Conservation (phyloP, 2,329 filamentous ascomycete genomes). For the Thermoascus crustaceus region DNA sequence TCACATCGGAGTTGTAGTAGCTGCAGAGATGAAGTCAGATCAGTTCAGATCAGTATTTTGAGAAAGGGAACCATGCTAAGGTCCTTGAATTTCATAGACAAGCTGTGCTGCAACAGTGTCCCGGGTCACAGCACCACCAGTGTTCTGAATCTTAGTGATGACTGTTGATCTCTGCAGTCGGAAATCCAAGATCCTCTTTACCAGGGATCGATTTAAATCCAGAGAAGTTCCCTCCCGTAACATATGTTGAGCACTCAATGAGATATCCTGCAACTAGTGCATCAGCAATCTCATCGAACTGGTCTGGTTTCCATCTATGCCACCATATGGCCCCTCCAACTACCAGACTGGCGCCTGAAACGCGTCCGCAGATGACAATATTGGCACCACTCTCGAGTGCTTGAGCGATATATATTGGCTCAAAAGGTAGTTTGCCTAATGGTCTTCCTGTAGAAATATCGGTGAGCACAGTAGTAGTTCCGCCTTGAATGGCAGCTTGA, state of each 20-base stretch:
- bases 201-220: conserved; percentile 17
- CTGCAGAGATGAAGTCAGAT: not conserved
- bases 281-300: conserved; percentile 21
- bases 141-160: conserved; percentile 16
- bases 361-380: conserved; percentile 37
- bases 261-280: conserved; percentile 19
- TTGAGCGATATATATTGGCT: too few relatives aligned
- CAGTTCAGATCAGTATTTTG: too few relatives aligned
- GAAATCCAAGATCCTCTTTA: conserved; percentile 15
- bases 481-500: not conserved
- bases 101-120: conserved; percentile 40
- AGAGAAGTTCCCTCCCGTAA: conserved; percentile 18
- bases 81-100: conserved; percentile 41
- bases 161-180: conserved; percentile 19
- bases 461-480: too few relatives aligned
- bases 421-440: too few relatives aligned
- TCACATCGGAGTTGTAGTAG: conserved; percentile 5
- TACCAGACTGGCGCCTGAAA: conserved; percentile 28
- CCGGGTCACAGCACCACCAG: conserved; percentile 18
- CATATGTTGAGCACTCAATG: conserved; percentile 21
- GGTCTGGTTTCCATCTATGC: conserved; percentile 21
- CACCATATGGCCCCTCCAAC: conserved; percentile 24
- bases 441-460: too few relatives aligned
- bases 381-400: conserved; percentile 31
- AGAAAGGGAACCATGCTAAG: too few relatives aligned